These are phyloP conservation scores for Fabrea salina DNA, from an alignment of 169 alveolate genomes.

Conservation along the genomic window DNA sequence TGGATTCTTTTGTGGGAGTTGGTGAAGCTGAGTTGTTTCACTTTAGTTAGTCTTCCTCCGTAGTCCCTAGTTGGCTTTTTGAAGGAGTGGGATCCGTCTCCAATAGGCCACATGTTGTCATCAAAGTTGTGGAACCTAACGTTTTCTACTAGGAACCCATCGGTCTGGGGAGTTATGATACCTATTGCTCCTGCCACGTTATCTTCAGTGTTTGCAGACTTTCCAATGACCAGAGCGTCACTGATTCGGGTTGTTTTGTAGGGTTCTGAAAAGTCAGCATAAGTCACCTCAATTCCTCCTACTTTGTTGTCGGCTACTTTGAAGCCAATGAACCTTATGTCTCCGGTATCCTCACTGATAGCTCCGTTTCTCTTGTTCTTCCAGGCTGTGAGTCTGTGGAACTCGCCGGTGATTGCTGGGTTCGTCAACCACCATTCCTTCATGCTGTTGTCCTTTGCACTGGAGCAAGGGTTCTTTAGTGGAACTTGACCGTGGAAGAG, in stretches of 20 bases:
- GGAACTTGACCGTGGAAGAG: constrained; percentile 55
- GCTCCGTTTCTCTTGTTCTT: constrained; percentile 50
- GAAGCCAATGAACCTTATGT: constrained; percentile 37
- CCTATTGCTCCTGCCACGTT: constrained; percentile 23
- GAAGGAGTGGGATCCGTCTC: constrained; percentile 46
- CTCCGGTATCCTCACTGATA: constrained; percentile 45
- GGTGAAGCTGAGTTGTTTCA: not conserved
- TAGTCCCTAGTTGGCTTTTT: constrained; percentile 29
- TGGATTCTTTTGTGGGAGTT: not conserved
- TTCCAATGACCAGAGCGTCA: constrained; percentile 34
- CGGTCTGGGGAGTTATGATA: constrained; percentile 51
- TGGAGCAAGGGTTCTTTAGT: constrained; percentile 34
- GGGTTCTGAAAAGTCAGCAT: not conserved
- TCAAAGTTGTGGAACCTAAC: constrained; percentile 36
- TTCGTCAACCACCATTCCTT: constrained; percentile 33
- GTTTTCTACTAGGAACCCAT: constrained; percentile 36
- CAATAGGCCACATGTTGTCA: constrained; percentile 20
- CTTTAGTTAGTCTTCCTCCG: constrained; percentile 34
- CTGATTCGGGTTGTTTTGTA: constrained; percentile 16
- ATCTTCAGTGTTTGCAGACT: constrained; percentile 24
- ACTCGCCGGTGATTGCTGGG: constrained; percentile 49
- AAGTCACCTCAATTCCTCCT: constrained; percentile 48
- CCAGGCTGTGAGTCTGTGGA: constrained; percentile 37
- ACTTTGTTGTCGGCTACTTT: constrained; percentile 42
- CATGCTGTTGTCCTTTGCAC: not conserved